A percentile compares a stretch with the other conserved stretches of the same genome.
These are phyloP conservation scores for Capsicum pubescens DNA, from an alignment of 257 asterid genomes.

Conservation along the genomic window DNA sequence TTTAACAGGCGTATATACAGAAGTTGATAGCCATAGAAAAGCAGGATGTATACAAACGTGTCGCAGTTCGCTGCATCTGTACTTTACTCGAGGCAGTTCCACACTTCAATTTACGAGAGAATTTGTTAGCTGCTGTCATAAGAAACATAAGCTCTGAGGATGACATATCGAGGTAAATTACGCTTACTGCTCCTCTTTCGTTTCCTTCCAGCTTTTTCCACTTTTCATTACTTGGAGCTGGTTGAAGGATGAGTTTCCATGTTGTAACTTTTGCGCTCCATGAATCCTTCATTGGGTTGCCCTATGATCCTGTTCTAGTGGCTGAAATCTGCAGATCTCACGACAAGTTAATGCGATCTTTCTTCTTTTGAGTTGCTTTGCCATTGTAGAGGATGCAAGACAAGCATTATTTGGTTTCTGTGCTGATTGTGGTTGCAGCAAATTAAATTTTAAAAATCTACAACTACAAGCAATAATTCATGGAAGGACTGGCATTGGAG, in stretches of 20 bases:
- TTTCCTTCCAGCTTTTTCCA: slow-evolving; percentile 1
- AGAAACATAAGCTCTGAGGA: slow-evolving; percentile 78
- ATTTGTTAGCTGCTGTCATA: slow-evolving; percentile 74
- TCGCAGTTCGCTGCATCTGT: slow-evolving; percentile 86
- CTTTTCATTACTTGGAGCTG: neutral
- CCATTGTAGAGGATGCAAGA: neutral
- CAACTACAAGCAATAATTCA: neutral
- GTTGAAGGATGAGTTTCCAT: neutral
- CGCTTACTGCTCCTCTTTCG: slow-evolving; percentile 21
- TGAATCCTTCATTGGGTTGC: slow-evolving; percentile 22
- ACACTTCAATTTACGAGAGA: slow-evolving; percentile 86
- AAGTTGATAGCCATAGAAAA: slow-evolving; percentile 75
- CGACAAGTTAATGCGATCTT: neutral
- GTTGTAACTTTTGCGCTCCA: slow-evolving; percentile 7
- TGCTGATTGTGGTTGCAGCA: neutral
- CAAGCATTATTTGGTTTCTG: slow-evolving; percentile 17
- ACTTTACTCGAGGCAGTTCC: slow-evolving; percentile 86
- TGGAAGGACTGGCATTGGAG: slow-evolving; percentile 1
- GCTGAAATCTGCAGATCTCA: slow-evolving; percentile 15
- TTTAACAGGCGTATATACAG: slow-evolving; percentile 74
- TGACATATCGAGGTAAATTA: slow-evolving; percentile 72
- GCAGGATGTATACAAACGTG: slow-evolving; percentile 63
- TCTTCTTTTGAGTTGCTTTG: slow-evolving; percentile 14
- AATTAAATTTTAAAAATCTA: slow-evolving; percentile 3
- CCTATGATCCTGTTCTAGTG: slow-evolving; percentile 1